Base-by-base conservation (phyloP, 805 yeast genomes). In the Candida tallmaniae region DNA sequence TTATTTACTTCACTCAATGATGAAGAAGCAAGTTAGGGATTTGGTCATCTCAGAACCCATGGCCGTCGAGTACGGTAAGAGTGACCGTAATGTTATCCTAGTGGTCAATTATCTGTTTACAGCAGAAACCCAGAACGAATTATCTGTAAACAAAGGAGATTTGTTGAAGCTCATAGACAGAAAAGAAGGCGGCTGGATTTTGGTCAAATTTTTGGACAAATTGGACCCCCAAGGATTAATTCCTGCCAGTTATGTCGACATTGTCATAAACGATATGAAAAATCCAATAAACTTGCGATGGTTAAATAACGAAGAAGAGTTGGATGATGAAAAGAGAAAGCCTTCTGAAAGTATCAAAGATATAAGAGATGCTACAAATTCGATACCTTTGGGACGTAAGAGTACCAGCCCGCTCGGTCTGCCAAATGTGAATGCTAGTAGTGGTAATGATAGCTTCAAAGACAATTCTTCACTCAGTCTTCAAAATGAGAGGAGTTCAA, bases 201-300 rank as follows among this genome's bases (percentile, higher is more conserved):
- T 74, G 27, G 82, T 74, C 6, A 74, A 75, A 48, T 69, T 74
- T n/a, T 64, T 76, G 22, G 74, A 72, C 27, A 60, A 66, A 38
- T 38, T 73, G 20, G 51, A 60, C 4, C 52, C 49, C 4, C 68
- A 73, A 1, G 81, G 81, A 1, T 53, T 76, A 36, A 65, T 76
- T 2, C 81, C 81, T 1, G 69, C 74, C 2, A 57, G 65, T 23
- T 70, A 69, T 45, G 72, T 66, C 15, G 70, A 62, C 32, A 68
- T 70, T 17, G 73, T 70, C n/a, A 58, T 62, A 19, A 64, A 65
- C 36, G 69, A 64, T 45, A 44, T 54, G 16, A 40, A 51, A 20
- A 56, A 60, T 37, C 72, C 70, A n/a, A 45, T 65, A 16, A 58
- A 65, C 6, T 42, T 56, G 28, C 45, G 40, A 33, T 65, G 71